Base-by-base conservation (phyloP, 257 asterid genomes). In the Solanum medicagineum region DNA sequence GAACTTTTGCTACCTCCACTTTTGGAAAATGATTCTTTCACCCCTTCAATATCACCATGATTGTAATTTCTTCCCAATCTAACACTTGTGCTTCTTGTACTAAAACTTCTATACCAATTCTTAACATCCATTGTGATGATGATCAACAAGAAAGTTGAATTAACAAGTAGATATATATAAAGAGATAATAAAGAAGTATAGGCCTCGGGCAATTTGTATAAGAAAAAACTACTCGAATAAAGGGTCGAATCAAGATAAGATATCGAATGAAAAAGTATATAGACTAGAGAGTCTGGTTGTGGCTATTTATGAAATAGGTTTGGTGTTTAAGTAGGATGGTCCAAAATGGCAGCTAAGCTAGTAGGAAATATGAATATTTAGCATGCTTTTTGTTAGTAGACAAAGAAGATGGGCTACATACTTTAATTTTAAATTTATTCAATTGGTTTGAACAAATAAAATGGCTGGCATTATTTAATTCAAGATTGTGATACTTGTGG, bases 21-120 rank as follows among this genome's bases (percentile, higher is more conserved):
- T 82, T 29, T 82, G 14, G 47, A 22, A 16, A 47, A 2, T n/a
- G 75, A 1, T 10, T 59, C 44, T 42, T n/a, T 45, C 73, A 16
- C 44, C 4, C 47, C 40, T 81, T 14, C 17, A 54, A 45, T 73
- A 24, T 44, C 44, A 40, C 32, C 82, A 44, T 79, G 59, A 55
- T 66, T 84, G 26, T 19, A 75, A 42, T 63, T 15, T 83, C 68
- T 74, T 20, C 85, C 88, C 14, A 87, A 36, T 49, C 53, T 7
- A 81, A 88, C 32, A 22, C 66, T 83, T 56, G 73, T 68, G 20
- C 90, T 81, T 47, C 85, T 80, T 3, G 81, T 20, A 51, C 86
- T 84, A 68, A 53, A 69, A 22, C 86, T 85, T 79, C 87, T 83
- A 20, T 73, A 57, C 88, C 90, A 85, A 47, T 63, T 85, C 53